Percentiles rank a stretch among this genome's conserved stretches.
Evolutionary conservation across 2,329 filamentous ascomycete species (phyloP).

Genomic region (Immersiporthe knoxdaviesiana): DNA sequence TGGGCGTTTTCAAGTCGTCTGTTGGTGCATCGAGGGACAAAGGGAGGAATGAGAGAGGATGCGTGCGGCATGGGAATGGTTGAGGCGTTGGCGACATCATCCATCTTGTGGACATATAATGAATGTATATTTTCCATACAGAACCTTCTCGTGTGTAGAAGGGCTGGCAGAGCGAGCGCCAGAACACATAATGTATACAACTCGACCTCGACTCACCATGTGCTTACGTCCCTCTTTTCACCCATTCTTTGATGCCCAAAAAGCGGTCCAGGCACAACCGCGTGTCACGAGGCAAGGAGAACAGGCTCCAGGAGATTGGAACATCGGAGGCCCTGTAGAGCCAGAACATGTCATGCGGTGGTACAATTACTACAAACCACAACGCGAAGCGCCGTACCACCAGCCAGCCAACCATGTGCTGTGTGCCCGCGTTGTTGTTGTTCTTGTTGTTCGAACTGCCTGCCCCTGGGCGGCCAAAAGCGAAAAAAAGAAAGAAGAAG

Average conservation of each 20-base stretch:
- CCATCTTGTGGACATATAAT: background rate
- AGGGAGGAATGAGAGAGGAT: background rate
- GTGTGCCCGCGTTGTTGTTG: background rate
- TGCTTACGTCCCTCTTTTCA: background rate
- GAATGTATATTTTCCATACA: background rate
- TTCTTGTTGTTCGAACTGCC: background rate
- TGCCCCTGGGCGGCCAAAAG: background rate
- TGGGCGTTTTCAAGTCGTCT: too few species aligned
- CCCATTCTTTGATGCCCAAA: too few species aligned
- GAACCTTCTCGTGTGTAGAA: constrained; percentile 4
- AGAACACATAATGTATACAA: constrained; percentile 16
- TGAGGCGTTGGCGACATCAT: background rate
- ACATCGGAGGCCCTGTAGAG: background rate
- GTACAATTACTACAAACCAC: background rate
- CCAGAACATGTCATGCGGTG: constrained; percentile 3
- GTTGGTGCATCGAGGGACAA: too few species aligned
- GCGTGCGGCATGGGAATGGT: background rate
- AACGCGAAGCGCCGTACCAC: background rate
- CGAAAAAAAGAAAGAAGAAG: background rate
- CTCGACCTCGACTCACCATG: background rate
- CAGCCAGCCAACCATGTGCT: background rate
- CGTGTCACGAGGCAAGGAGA: background rate
- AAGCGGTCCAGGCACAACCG: background rate
- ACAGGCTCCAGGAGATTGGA: background rate
- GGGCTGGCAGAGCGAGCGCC: background rate